phyloP scores from a whole-genome alignment of 257 asterid genomes.

The Eustoma russellianum region DNA sequence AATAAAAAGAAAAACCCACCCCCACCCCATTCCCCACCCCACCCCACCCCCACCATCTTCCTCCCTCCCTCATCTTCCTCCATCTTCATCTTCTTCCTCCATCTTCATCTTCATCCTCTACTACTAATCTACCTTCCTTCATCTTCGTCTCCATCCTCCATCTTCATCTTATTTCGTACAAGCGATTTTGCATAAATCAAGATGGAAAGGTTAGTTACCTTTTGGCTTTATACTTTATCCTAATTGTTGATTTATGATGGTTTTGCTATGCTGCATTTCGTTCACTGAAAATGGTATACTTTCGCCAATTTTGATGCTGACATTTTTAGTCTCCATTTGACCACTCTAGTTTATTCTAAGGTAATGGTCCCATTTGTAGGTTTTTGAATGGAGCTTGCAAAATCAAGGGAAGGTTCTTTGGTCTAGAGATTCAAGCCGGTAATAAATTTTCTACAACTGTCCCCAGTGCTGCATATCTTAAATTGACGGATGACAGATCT shows the following conservation, averaged over 20 bases:
- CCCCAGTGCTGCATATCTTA: too few species aligned
- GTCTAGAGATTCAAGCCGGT: constrained; percentile 91
- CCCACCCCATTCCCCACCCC: too few species aligned
- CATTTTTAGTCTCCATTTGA: neutral
- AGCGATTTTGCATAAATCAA: too few species aligned
- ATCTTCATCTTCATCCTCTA: too few species aligned
- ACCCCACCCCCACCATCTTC: too few species aligned
- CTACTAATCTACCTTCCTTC: too few species aligned
- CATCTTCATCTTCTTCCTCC: too few species aligned
- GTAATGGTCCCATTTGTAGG: constrained; percentile 33
- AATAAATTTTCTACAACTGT: neutral
- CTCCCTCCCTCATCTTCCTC: too few species aligned
- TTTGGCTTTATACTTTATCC: constrained; percentile 15
- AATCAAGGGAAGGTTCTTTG: constrained; percentile 89
- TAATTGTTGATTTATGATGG: constrained; percentile 3
- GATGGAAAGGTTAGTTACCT: constrained; percentile 77
- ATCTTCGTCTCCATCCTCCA: too few species aligned
- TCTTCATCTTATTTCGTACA: too few species aligned
- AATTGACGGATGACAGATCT: too few species aligned
- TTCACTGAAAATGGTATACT: neutral
- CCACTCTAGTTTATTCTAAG: constrained; percentile 20
- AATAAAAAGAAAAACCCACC: too few species aligned
- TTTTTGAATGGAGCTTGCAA: constrained; percentile 96
- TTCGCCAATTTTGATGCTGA: neutral
- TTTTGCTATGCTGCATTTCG: neutral